These are phyloP conservation scores for Psidium friedrichsthalianum DNA, from an alignment of 345 rosid species.

Conservation along the genomic window DNA sequence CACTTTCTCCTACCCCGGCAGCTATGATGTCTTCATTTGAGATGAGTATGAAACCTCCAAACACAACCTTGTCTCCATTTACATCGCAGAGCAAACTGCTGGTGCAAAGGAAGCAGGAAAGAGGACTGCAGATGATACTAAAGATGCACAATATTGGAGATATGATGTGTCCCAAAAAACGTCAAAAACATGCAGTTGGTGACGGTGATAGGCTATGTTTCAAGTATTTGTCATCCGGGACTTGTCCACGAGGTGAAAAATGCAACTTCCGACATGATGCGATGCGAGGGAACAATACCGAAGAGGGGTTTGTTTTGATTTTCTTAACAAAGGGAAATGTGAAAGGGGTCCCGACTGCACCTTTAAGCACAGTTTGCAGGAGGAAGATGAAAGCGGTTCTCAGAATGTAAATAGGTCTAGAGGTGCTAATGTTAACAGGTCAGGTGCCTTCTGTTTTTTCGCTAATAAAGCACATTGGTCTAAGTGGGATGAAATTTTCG, in stretches of 20 bases:
- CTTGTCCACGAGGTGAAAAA: conserved; percentile 63
- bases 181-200: conserved; percentile 54
- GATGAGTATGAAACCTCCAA: conserved; percentile 57
- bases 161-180: conserved; percentile 71
- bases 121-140: conserved; percentile 30
- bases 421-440: conserved; percentile 9
- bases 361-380: conserved; percentile 72
- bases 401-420: conserved; percentile 37
- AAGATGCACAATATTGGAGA: conserved; percentile 89
- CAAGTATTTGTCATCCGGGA: conserved; percentile 75
- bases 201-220: conserved; percentile 60
- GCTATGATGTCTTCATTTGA: conserved; percentile 71
- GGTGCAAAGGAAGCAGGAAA: conserved; percentile 32
- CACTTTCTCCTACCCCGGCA: conserved; percentile 72
- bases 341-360: conserved; percentile 89
- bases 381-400: conserved; percentile 31
- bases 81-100: conserved; percentile 29
- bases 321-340: conserved; percentile 84
- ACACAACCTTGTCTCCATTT: conserved; percentile 62
- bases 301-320: conserved; percentile 92
- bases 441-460: not conserved
- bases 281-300: conserved; percentile 74
- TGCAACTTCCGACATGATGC: conserved; percentile 67
- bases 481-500: not conserved
- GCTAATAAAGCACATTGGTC: not conserved